A percentile compares a stretch with the other conserved stretches of the same genome.
These are phyloP conservation scores for Mycosphaerella arachidis DNA, from an alignment of 2,329 filamentous ascomycete genomes.

Conservation along the genomic window DNA sequence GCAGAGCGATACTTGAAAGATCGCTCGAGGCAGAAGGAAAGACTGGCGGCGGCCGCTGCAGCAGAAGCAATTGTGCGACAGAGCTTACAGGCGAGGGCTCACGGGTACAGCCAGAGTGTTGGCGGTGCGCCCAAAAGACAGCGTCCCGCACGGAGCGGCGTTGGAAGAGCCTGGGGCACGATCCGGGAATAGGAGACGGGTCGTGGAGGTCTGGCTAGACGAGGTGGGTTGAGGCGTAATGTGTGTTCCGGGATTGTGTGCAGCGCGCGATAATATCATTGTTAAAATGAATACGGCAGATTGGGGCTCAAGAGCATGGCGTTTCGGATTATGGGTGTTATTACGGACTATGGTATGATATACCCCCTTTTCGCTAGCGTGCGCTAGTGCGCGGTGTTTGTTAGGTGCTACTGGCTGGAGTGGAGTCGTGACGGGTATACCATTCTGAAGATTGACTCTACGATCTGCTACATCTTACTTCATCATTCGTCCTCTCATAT, in stretches of 20 bases:
- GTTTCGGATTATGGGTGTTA: neutral
- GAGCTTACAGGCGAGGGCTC: slow-evolving; percentile 61
- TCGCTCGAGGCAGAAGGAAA: slow-evolving; percentile 86
- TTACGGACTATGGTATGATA: neutral
- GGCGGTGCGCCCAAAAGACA: slow-evolving; percentile 11
- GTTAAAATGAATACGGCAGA: neutral
- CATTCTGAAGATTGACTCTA: neutral
- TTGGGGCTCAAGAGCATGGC: neutral
- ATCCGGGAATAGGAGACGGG: slow-evolving; percentile 15
- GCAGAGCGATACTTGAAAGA: slow-evolving; percentile 83
- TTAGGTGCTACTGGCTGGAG: neutral
- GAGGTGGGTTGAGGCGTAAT: neutral
- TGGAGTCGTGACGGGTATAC: neutral
- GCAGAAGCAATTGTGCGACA: slow-evolving; percentile 93
- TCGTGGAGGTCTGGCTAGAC: neutral
- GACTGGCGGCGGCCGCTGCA: slow-evolving; percentile 81
- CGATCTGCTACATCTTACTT: neutral
- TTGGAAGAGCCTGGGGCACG: slow-evolving; percentile 19
- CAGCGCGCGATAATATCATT: neutral
- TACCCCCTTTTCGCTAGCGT: neutral
- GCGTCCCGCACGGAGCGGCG: slow-evolving; percentile 7
- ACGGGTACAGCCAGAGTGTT: slow-evolving; percentile 14
- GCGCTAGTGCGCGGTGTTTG: neutral
- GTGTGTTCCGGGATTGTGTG: neutral
- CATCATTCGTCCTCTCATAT: neutral